Conservation (phyloP, 345 rosid genomes). For the Nephelium lappaceum region DNA sequence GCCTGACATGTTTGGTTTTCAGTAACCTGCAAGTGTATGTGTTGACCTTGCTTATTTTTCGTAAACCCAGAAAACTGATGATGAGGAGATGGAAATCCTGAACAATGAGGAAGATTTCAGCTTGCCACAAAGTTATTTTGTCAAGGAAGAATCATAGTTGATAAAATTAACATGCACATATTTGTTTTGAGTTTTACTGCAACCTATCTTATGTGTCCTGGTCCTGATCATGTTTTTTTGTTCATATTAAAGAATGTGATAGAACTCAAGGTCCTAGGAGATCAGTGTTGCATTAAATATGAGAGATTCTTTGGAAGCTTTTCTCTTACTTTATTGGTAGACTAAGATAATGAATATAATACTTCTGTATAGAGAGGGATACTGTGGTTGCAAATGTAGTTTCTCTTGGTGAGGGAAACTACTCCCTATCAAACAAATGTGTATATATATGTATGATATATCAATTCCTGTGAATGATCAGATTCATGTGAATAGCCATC, state of each 20-base stretch:
- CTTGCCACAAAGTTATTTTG: slow-evolving; percentile 85
- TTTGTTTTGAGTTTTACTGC: background rate
- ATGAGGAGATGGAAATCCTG: slow-evolving; percentile 78
- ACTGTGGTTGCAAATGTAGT: background rate
- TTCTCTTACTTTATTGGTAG: slow-evolving; percentile 3
- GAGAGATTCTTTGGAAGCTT: slow-evolving; percentile 4
- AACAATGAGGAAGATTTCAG: slow-evolving; percentile 87
- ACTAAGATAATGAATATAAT: slow-evolving; percentile 9
- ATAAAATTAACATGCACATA: slow-evolving; percentile 14
- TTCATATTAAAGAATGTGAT: slow-evolving; percentile 15
- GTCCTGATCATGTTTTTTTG: background rate
- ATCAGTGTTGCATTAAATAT: slow-evolving; percentile 13
- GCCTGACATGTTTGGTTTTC: background rate
- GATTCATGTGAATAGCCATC: background rate
- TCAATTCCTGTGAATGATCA: background rate
- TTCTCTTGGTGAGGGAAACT: background rate
- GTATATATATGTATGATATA: background rate
- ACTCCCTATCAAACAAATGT: background rate
- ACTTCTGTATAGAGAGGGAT: background rate
- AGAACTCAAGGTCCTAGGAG: slow-evolving; percentile 19
- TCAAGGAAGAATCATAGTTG: slow-evolving; percentile 64
- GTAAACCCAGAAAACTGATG: slow-evolving; percentile 77
- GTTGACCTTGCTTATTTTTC: slow-evolving; percentile 1
- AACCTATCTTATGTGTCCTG: background rate
- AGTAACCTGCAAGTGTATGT: background rate